A percentile compares a stretch with the other conserved stretches of the same genome.
Conservation (phyloP, 768 basidiomycete genomes). For the Russula ochroleuca region DNA sequence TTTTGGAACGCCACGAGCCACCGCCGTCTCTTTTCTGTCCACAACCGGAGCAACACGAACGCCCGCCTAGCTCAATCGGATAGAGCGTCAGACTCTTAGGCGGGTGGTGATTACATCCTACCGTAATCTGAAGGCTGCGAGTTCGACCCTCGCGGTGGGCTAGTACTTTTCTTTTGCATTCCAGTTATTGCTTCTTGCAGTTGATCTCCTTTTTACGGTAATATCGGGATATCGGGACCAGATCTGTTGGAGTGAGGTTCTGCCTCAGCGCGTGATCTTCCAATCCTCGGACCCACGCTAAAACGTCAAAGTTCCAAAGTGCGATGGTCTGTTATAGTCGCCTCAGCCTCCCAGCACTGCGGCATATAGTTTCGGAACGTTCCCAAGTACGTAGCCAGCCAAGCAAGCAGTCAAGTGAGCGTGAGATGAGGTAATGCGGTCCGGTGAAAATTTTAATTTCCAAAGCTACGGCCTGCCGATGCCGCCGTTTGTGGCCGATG, state of each 20-base stretch:
- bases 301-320: neutral
- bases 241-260: too few species aligned
- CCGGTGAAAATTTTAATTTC: too few species aligned
- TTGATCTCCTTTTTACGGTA: neutral
- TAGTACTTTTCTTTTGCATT: neutral
- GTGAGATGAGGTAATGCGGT: too few species aligned
- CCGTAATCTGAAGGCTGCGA: constrained; percentile 53
- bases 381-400: too few species aligned
- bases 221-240: too few species aligned
- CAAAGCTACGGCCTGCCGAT: too few species aligned
- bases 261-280: too few species aligned
- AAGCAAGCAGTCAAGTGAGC: too few species aligned
- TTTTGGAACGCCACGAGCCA: neutral
- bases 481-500: too few species aligned
- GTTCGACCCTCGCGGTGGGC: constrained; percentile 63
- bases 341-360: neutral
- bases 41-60: neutral
- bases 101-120: neutral
- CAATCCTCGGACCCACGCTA: neutral
- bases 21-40: neutral
- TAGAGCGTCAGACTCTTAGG: constrained; percentile 64
- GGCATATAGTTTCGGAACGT: neutral
- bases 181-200: neutral
- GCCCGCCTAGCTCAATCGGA: constrained; percentile 66
- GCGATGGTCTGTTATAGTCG: neutral